Conservation (phyloP, 2,329 filamentous ascomycete species). For the Ceratocystis cubensis region DNA sequence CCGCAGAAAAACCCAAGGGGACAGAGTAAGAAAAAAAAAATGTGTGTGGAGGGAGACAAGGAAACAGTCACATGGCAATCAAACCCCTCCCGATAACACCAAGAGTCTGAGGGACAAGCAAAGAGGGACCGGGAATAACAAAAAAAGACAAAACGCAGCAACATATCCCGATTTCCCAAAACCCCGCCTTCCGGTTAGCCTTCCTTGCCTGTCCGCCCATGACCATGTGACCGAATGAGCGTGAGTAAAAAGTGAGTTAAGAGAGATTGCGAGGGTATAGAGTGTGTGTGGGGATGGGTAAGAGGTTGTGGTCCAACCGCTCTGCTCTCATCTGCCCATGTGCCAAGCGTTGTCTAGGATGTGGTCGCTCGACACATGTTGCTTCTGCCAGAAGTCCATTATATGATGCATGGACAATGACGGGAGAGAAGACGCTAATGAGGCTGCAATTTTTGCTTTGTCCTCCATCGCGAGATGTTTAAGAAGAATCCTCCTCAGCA, state of each 20-base stretch:
- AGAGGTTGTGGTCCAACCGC: not conserved
- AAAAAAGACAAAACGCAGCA: slow-evolving; percentile 5
- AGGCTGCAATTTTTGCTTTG: not conserved
- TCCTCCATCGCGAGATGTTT: slow-evolving; percentile 14
- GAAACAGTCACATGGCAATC: not conserved
- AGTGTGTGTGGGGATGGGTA: not conserved
- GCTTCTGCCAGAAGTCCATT: not conserved
- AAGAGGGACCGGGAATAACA: slow-evolving; percentile 4
- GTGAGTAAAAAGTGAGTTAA: not conserved
- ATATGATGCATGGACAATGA: not conserved
- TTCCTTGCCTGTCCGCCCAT: slow-evolving; percentile 4
- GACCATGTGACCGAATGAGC: slow-evolving; percentile 17
- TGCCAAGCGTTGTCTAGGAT: slow-evolving; percentile 15
- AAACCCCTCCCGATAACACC: not conserved
- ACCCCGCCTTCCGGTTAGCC: slow-evolving; percentile 4
- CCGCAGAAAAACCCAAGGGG: slow-evolving; percentile 2
- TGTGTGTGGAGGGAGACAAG: not conserved
- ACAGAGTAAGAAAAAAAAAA: slow-evolving; percentile 7
- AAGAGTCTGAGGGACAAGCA: not conserved
- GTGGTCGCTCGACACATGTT: slow-evolving; percentile 8
- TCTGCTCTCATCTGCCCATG: not conserved
- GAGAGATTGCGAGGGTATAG: not conserved
- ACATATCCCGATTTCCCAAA: slow-evolving; percentile 13
- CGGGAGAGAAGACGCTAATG: not conserved
- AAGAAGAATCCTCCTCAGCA: slow-evolving; percentile 24